Evolutionary conservation across 2,329 filamentous ascomycete genomes (phyloP).

Genomic region (Cryphonectria carpinicola): DNA sequence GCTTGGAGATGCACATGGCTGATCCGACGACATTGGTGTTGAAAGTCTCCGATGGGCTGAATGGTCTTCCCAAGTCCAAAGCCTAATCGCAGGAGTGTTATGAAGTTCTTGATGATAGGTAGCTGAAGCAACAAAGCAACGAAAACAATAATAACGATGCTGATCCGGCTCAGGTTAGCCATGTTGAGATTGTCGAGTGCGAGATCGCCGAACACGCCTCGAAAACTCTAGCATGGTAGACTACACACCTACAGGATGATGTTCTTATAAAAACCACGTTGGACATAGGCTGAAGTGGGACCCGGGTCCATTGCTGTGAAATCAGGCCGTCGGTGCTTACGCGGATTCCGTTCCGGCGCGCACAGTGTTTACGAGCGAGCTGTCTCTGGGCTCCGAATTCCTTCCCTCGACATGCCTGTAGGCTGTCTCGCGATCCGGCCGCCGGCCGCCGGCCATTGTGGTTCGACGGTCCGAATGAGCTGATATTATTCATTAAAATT

Average conservation of each 20-base stretch:
- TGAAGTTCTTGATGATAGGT: not conserved
- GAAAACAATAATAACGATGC: constrained; percentile 9
- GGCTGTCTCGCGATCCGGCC: not conserved
- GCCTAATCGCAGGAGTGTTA: constrained; percentile 29
- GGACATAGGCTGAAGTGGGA: not conserved
- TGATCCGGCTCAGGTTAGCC: not conserved
- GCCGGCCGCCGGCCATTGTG: not conserved
- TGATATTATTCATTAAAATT: no score
- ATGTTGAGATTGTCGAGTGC: not conserved
- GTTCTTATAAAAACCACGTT: not conserved
- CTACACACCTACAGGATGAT: not conserved
- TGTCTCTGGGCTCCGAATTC: not conserved
- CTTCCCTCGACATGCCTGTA: not conserved
- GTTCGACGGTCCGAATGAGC: not conserved
- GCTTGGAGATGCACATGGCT: constrained; percentile 34
- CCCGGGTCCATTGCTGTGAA: not conserved
- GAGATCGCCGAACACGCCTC: no score
- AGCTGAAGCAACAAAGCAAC: constrained; percentile 14
- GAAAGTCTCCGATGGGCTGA: constrained; percentile 37
- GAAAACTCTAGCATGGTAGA: not conserved
- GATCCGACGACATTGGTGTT: constrained; percentile 38
- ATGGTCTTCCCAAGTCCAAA: constrained; percentile 33
- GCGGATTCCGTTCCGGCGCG: not conserved
- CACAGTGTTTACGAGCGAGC: not conserved
- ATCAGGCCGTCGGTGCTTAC: not conserved